A percentile compares a stretch with the other conserved stretches of the same genome.
Evolutionary conservation across 805 yeast species (phyloP).

Genomic region (Candida golubevii): DNA sequence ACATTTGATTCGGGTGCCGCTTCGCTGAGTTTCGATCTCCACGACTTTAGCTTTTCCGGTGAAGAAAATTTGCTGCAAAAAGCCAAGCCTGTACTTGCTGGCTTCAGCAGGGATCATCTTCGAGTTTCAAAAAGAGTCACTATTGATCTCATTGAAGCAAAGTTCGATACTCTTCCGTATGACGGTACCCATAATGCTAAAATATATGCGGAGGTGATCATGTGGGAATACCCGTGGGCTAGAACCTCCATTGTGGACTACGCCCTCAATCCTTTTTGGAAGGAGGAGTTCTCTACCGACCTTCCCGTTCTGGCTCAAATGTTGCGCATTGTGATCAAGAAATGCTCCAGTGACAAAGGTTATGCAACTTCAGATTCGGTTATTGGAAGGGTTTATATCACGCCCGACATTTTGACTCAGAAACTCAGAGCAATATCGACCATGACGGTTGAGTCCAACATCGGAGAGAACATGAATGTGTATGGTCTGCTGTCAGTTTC

Average conservation of each 20-base stretch:
- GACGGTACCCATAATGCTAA: constrained; percentile 15
- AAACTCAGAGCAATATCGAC: constrained; percentile 31
- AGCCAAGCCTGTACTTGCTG: constrained; percentile 6
- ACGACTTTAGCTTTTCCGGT: constrained; percentile 2
- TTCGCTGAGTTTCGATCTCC: not conserved
- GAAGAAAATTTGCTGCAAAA: not conserved
- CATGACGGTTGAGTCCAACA: constrained; percentile 27
- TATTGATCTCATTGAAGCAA: constrained; percentile 64
- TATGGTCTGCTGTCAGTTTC: constrained; percentile 12
- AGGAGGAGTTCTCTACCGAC: constrained; percentile 67
- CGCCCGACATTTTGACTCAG: constrained; percentile 46
- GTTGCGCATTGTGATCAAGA: constrained; percentile 47
- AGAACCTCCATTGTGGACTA: constrained; percentile 62
- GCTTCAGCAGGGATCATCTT: constrained; percentile 31
- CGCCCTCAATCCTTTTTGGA: constrained; percentile 66
- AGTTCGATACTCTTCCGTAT: constrained; percentile 31
- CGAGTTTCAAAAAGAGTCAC: constrained; percentile 51
- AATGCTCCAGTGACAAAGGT: constrained; percentile 21
- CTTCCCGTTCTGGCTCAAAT: constrained; percentile 52
- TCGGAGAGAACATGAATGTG: constrained; percentile 20
- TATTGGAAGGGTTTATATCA: constrained; percentile 51
- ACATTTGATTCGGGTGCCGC: constrained; percentile 3
- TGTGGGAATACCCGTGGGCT: constrained; percentile 76
- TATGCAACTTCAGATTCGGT: constrained; percentile 35
- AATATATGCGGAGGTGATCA: constrained; percentile 64